Base-by-base conservation (phyloP, 805 yeast species). In the Saccharomycopsis lassenensis region DNA sequence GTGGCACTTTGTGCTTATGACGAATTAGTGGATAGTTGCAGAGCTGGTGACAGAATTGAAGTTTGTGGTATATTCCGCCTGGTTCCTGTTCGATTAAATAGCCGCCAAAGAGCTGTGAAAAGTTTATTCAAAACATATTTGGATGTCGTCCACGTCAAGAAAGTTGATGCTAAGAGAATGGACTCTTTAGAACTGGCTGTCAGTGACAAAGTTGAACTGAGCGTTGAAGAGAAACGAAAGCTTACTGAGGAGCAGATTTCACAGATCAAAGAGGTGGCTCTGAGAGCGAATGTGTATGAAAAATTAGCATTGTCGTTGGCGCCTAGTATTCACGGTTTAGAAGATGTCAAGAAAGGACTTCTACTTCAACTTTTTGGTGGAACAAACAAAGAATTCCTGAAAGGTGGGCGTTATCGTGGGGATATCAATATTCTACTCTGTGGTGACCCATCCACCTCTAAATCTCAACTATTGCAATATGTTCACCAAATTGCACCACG, bases 381-480 rank as follows among this genome's bases (percentile, higher is more conserved):
- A 39, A 73, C 96, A 11, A 85, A 89, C 51, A 91, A 91, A 57
- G 71, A 73, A 1, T 85, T 89, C 57, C 62, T 66, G 25, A 87
- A 86, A 55, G 95, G 96, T 49, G 97, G 97, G 2, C 69, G 85
- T 45, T 89, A 87, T 56, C 73, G 99, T 64, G 99, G 99, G 32
- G 99, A 91, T 54, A 77, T 91, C 43, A 91, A 91, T 52, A 69
- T 91, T 33, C 61, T 91, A 38, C 64, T 91, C 29, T 89, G 97
- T 62, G 99, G 99, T 48, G 99, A 91, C 55, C 99, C 99, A 1
- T 89, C 97, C 7, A 91, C 99, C 2, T 77, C 96, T 8, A 91
- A 91, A 55, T 91, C 98, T 2, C 99, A 91, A 58, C 60, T 91
- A 31, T 65, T 91, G 46, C 94, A 86, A 52, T 91, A 91, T 48